Evolutionary conservation across 169 alveolate genomes (phyloP).

Genomic region (Plasmodium berghei): DNA sequence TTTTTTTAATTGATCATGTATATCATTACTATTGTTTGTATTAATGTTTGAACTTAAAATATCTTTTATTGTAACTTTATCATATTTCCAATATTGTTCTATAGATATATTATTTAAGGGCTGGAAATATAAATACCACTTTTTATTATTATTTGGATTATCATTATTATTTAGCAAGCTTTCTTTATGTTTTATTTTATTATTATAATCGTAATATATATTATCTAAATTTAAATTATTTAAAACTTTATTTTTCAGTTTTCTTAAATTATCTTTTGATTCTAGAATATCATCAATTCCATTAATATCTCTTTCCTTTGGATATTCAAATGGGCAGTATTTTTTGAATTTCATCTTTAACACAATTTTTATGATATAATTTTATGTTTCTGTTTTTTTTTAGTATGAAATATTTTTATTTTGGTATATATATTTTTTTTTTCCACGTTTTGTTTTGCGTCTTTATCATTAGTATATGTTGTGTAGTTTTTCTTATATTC

Average conservation of each 20-base stretch:
- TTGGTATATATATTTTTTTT: no score
- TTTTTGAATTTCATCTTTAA: conserved; percentile 29
- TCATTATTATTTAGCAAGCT: conserved; percentile 43
- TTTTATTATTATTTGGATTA: conserved; percentile 13
- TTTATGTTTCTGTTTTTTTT: background rate
- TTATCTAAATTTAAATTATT: conserved; percentile 28
- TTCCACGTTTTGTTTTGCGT: no score
- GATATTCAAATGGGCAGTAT: conserved; percentile 50
- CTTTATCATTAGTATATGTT: no score
- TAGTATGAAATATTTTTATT: background rate
- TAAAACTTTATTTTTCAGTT: conserved; percentile 24
- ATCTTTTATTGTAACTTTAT: conserved; percentile 67
- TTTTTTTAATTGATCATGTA: conserved; percentile 28
- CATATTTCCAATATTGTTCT: conserved; percentile 76
- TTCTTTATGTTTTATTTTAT: conserved; percentile 27
- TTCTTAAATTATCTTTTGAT: conserved; percentile 16
- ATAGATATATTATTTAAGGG: conserved; percentile 58
- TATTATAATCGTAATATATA: conserved; percentile 21
- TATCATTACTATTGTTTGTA: background rate
- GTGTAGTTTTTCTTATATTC: no score
- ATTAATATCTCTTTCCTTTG: conserved; percentile 35
- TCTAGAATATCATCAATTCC: conserved; percentile 34
- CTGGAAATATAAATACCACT: conserved; percentile 71
- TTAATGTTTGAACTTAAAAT: conserved; percentile 45
- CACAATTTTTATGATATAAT: background rate